Conservation (phyloP, 2,329 filamentous ascomycete species). For the Arthrobotrys pseudoclavata region DNA sequence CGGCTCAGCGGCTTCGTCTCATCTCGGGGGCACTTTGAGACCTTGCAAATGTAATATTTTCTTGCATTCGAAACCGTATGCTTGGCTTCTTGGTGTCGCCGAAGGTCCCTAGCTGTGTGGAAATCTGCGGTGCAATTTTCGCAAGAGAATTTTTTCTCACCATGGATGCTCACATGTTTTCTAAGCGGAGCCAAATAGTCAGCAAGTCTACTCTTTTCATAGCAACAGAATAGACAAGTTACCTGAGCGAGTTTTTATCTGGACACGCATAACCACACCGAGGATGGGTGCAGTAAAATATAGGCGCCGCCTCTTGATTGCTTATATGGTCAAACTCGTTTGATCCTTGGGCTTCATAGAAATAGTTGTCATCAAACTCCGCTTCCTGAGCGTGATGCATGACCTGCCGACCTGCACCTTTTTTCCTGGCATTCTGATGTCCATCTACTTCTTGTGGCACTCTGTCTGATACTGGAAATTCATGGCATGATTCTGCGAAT, state of each 20-base stretch:
- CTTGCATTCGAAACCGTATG: background rate
- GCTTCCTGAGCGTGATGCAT: background rate
- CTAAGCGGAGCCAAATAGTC: background rate
- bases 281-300: background rate
- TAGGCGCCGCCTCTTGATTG: background rate
- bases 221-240: background rate
- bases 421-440: background rate
- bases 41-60: constrained; percentile 26
- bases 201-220: background rate
- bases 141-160: background rate
- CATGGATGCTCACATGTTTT: constrained; percentile 9
- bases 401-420: background rate
- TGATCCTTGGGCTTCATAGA: background rate
- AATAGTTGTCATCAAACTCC: background rate
- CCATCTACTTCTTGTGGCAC: background rate
- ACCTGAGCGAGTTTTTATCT: constrained; percentile 5
- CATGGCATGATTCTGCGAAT: constrained; percentile 17
- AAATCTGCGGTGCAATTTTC: constrained; percentile 8
- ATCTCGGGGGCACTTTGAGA: constrained; percentile 4
- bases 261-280: background rate
- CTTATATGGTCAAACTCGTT: background rate
- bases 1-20: constrained; percentile 13
- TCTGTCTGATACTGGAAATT: background rate
- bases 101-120: constrained; percentile 19
- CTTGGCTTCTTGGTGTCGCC: constrained; percentile 4